A percentile compares a stretch with the other conserved stretches of the same genome.
Conservation (phyloP, 108 stramenopile genomes). For the Poteriospumella lacustris region DNA sequence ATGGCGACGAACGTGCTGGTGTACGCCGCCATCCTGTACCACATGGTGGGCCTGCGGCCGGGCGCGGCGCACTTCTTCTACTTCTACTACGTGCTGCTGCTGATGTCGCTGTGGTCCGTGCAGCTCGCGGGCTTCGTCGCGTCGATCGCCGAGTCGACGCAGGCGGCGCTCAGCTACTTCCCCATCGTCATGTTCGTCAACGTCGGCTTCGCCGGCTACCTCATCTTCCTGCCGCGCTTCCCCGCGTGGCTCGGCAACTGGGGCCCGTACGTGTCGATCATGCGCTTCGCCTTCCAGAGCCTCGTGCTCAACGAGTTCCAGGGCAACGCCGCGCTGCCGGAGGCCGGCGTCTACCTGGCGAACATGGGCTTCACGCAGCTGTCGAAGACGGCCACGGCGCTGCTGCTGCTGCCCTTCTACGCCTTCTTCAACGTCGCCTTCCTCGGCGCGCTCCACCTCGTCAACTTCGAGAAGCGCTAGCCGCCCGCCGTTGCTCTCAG, state of each 20-base stretch:
- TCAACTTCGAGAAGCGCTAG: background rate
- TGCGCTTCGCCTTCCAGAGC: constrained; percentile 35
- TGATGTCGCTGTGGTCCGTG: background rate
- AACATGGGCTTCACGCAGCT: background rate
- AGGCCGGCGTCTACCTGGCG: background rate
- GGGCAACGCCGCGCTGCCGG: background rate
- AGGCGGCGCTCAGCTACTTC: constrained; percentile 45
- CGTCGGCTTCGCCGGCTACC: constrained; percentile 47
- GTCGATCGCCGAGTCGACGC: background rate
- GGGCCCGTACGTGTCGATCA: constrained; percentile 30
- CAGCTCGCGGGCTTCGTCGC: background rate
- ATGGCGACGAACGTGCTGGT: constrained; percentile 32
- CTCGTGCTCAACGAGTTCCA: constrained; percentile 28
- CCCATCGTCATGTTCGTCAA: constrained; percentile 42
- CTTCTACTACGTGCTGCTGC: background rate
- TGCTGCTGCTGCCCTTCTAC: background rate
- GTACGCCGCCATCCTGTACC: constrained; percentile 44
- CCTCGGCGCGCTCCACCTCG: background rate
- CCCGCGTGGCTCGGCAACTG: constrained; percentile 41
- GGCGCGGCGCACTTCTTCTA: background rate
- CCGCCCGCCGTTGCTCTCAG: too few relatives aligned
- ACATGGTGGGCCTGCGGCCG: constrained; percentile 30
- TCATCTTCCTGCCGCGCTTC: constrained; percentile 42
- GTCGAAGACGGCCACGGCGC: background rate
- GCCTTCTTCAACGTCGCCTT: background rate